A percentile compares a stretch with the other conserved stretches of the same genome.
Conservation (phyloP, 1,284 basidiomycete genomes). For the Ganoderma lingzhi region DNA sequence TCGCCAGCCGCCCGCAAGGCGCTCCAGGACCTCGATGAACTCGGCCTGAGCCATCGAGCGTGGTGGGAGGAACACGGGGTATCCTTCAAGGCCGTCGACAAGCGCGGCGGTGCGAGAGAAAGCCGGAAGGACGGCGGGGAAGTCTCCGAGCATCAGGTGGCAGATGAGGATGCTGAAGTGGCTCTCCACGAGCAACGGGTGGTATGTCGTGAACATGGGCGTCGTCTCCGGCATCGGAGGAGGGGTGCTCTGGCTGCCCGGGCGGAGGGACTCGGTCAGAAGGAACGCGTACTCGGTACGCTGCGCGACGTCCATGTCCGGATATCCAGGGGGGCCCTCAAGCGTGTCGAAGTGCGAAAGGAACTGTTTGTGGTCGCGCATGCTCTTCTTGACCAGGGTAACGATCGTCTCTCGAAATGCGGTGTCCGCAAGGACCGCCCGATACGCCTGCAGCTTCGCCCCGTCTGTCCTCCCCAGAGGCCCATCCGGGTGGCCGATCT, state of each 20-base stretch:
- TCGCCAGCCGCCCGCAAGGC: conserved; percentile 76
- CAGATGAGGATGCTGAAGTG: conserved; percentile 80
- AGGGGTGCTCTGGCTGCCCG: conserved; percentile 56
- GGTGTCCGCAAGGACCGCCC: conserved; percentile 57
- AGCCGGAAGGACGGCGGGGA: conserved; percentile 62
- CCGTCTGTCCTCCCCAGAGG: conserved; percentile 69
- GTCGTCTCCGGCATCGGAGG: conserved; percentile 47
- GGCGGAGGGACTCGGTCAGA: conserved; percentile 70
- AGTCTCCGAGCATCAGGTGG: conserved; percentile 77
- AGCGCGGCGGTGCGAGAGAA: conserved; percentile 71
- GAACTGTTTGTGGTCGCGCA: conserved; percentile 84
- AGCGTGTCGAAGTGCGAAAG: conserved; percentile 81
- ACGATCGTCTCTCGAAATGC: conserved; percentile 65
- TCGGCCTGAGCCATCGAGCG: conserved; percentile 87
- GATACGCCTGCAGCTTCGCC: conserved; percentile 69
- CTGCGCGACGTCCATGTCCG: conserved; percentile 56
- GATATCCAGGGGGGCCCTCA: conserved; percentile 49
- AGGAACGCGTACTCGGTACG: conserved; percentile 71
- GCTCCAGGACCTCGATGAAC: conserved; percentile 81
- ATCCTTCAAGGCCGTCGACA: conserved; percentile 83
- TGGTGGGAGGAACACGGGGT: conserved; percentile 84
- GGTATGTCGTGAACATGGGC: conserved; percentile 81
- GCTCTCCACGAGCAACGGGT: conserved; percentile 84
- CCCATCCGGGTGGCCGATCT: conserved; percentile 78
- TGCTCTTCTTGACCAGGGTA: conserved; percentile 68